Conservation (phyloP, 73 alveolate genomes). For the Paramecium caudatum region DNA sequence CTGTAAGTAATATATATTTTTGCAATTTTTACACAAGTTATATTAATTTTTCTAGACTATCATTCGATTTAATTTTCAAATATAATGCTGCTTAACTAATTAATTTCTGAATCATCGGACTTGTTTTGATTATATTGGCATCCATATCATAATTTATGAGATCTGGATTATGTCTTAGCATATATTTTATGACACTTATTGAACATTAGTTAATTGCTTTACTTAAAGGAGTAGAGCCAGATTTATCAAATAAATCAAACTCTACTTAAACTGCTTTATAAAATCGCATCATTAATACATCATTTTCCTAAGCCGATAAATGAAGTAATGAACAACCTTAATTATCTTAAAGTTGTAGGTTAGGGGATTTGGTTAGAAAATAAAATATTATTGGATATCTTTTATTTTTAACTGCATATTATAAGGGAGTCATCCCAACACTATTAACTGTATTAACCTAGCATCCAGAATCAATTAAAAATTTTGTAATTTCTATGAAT, state of each 20-base stretch:
- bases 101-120: not conserved
- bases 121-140: not conserved
- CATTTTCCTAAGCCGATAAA: conserved; percentile 1
- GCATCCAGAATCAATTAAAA: conserved; percentile 45
- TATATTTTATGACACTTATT: not conserved
- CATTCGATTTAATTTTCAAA: not conserved
- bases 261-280: not conserved
- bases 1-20: not conserved
- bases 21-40: not conserved
- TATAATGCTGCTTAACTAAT: not conserved
- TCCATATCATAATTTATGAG: conserved; percentile 4
- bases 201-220: conserved; percentile 5
- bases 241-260: conserved; percentile 31
- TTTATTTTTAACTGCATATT: conserved; percentile 11
- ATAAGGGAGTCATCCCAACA: not conserved
- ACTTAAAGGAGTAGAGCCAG: conserved; percentile 36
- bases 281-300: conserved; percentile 22
- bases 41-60: not conserved
- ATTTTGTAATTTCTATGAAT: not conserved
- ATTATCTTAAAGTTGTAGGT: not conserved
- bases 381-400: conserved; percentile 1
- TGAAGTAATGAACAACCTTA: conserved; percentile 17
- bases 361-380: not conserved
- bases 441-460: not conserved
- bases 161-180: not conserved